phyloP scores from a whole-genome alignment of 148 eudicot genomes.

The Rhododendron griersonianum region DNA sequence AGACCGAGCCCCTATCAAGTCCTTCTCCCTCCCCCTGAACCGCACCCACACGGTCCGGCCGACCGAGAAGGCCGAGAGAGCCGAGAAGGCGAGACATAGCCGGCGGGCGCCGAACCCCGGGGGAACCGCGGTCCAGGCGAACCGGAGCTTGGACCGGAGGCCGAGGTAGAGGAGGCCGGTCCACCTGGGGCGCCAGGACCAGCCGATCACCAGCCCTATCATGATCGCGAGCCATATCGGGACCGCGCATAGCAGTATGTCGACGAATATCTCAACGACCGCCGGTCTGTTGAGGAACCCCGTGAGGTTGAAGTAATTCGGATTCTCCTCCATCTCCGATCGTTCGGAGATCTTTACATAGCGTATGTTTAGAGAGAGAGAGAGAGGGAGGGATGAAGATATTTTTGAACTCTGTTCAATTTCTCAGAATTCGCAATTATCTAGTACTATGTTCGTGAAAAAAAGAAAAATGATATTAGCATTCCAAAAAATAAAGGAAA shows the following conservation, averaged over 20 bases:
- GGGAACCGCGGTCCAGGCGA: constrained; percentile 30
- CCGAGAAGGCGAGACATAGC: constrained; percentile 47
- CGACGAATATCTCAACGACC: constrained; percentile 77
- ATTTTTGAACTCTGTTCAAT: no score
- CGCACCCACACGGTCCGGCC: constrained; percentile 36
- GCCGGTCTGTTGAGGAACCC: constrained; percentile 40
- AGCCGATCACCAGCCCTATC: constrained; percentile 80
- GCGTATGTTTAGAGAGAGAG: not conserved
- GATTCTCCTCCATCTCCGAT: constrained; percentile 1
- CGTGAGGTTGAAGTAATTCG: constrained; percentile 17
- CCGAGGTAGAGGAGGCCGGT: constrained; percentile 54
- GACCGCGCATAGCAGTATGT: constrained; percentile 70
- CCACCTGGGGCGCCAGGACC: constrained; percentile 96
- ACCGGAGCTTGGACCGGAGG: constrained; percentile 33
- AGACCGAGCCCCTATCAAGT: not conserved
- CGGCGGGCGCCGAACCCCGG: constrained; percentile 46
- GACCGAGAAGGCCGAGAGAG: constrained; percentile 27
- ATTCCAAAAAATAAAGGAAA: no score
- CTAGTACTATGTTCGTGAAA: no score
- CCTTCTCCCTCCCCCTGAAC: constrained; percentile 22
- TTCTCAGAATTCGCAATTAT: no score
- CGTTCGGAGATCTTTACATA: not conserved
- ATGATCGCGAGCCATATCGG: constrained; percentile 84
- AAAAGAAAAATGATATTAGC: no score
- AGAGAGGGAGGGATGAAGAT: not conserved